A percentile compares a stretch with the other conserved stretches of the same genome.
Evolutionary conservation across 176 grass and related monocot species (phyloP).

Genomic region (Metroxylon sagu): DNA sequence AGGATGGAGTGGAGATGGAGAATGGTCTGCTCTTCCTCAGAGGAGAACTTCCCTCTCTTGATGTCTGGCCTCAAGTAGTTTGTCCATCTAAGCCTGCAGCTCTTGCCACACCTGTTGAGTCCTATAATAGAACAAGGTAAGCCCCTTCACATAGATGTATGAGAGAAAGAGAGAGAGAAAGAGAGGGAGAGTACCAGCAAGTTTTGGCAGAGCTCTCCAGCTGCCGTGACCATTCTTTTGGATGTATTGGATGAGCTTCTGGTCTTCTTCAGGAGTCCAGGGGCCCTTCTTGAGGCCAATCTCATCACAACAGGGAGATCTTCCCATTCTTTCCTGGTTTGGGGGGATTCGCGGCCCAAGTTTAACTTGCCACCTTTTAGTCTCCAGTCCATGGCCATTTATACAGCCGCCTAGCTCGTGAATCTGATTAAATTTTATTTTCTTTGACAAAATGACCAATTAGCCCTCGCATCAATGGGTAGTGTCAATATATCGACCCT

Average conservation of each 20-base stretch:
- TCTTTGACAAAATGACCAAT: too few species aligned
- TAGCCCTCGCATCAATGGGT: too few species aligned
- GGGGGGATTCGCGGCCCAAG: too few species aligned
- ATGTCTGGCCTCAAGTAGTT: conserved; percentile 17
- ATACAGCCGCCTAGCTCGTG: too few species aligned
- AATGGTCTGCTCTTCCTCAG: conserved; percentile 10
- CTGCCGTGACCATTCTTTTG: conserved; percentile 12
- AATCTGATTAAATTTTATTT: too few species aligned
- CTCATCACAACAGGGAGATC: conserved; percentile 11
- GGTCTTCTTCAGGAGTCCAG: conserved; percentile 15
- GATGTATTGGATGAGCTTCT: conserved; percentile 2
- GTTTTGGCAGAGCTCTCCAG: conserved; percentile 9
- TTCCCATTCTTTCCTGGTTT: not conserved
- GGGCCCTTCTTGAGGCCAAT: conserved; percentile 15
- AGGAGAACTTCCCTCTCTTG: conserved; percentile 12
- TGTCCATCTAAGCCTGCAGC: conserved; percentile 11
- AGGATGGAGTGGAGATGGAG: conserved; percentile 11
- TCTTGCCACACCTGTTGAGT: conserved; percentile 13
- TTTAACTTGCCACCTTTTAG: too few species aligned
- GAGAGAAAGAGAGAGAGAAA: too few species aligned
- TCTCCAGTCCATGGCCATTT: too few species aligned
- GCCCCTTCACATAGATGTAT: too few species aligned
- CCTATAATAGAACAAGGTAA: not conserved
- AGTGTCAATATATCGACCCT: too few species aligned
- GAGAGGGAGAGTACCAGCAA: too few species aligned